Percentiles rank a stretch among this genome's conserved stretches.
phyloP scores from a whole-genome alignment of 1,284 basidiomycete genomes.

The Neolentinus lepideus region DNA sequence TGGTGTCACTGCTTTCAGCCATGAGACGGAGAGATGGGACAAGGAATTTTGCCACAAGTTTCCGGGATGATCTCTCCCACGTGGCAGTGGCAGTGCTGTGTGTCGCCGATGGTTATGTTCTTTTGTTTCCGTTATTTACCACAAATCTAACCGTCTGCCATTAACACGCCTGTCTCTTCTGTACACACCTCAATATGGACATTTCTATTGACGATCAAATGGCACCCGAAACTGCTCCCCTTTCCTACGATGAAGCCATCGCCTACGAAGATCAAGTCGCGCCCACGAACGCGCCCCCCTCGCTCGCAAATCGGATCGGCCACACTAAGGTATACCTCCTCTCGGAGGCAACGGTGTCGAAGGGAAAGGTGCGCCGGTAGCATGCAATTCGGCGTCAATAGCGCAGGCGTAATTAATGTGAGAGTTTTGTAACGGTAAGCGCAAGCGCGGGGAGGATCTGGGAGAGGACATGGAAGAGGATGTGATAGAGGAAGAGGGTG shows the following conservation, averaged over 20 bases:
- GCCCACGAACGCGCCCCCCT: constrained; percentile 14
- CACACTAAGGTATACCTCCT: constrained; percentile 63
- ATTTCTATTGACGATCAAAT: constrained; percentile 18
- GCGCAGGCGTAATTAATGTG: constrained; percentile 34
- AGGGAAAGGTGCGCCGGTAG: constrained; percentile 65
- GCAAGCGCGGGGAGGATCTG: constrained; percentile 40
- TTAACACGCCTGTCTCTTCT: no score
- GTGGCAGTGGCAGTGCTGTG: neutral
- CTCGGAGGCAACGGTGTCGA: constrained; percentile 47
- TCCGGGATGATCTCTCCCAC: neutral
- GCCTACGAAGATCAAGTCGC: constrained; percentile 45
- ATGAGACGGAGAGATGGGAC: neutral
- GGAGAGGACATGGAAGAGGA: constrained; percentile 34
- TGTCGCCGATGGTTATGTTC: neutral
- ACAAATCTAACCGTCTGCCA: neutral
- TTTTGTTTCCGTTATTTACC: neutral
- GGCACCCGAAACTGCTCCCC: constrained; percentile 16
- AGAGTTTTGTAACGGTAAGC: constrained; percentile 40
- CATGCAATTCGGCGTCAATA: constrained; percentile 22
- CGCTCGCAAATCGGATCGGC: constrained; percentile 59
- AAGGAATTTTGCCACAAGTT: neutral
- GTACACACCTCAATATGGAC: constrained; percentile 25
- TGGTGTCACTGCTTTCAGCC: constrained; percentile 17
- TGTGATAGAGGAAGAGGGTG: constrained; percentile 34
- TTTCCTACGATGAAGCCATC: constrained; percentile 47